Evolutionary conservation across 2,329 filamentous ascomycete species (phyloP).

Genomic region (Penicillium decumbens): DNA sequence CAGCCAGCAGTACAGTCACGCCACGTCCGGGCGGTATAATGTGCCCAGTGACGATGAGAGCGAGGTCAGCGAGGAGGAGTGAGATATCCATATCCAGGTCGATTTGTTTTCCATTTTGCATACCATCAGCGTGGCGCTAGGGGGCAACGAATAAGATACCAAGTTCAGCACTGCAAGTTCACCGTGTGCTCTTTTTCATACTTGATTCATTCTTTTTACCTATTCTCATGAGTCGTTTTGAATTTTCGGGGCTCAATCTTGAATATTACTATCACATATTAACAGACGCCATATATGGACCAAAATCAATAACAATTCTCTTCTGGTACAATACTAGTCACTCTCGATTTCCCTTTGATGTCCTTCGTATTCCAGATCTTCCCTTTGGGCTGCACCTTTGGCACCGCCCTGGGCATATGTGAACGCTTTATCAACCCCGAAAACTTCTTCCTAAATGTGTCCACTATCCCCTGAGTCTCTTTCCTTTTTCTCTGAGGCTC

Average conservation of each 20-base stretch:
- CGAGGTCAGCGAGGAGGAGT: slow-evolving; percentile 64
- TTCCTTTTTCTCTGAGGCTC: neutral
- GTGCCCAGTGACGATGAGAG: slow-evolving; percentile 53
- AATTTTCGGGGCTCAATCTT: neutral
- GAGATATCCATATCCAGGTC: slow-evolving; percentile 5
- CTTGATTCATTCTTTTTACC: neutral
- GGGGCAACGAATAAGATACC: slow-evolving; percentile 14
- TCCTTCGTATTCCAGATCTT: neutral
- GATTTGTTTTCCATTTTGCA: slow-evolving; percentile 7
- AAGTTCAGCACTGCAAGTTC: slow-evolving; percentile 1
- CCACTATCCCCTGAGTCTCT: neutral
- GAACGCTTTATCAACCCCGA: neutral
- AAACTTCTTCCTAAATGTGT: neutral
- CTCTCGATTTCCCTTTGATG: neutral
- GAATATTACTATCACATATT: neutral
- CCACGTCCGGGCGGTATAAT: slow-evolving; percentile 29
- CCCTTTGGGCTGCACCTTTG: neutral
- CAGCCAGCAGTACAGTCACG: slow-evolving; percentile 29
- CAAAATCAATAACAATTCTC: neutral
- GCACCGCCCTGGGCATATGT: neutral
- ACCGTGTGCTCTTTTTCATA: neutral
- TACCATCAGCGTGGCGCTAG: slow-evolving; percentile 18
- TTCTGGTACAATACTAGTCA: neutral
- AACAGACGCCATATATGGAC: neutral
- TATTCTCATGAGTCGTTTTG: neutral